phyloP scores from a whole-genome alignment of 208 protist species.

The Leishmania arabica region DNA sequence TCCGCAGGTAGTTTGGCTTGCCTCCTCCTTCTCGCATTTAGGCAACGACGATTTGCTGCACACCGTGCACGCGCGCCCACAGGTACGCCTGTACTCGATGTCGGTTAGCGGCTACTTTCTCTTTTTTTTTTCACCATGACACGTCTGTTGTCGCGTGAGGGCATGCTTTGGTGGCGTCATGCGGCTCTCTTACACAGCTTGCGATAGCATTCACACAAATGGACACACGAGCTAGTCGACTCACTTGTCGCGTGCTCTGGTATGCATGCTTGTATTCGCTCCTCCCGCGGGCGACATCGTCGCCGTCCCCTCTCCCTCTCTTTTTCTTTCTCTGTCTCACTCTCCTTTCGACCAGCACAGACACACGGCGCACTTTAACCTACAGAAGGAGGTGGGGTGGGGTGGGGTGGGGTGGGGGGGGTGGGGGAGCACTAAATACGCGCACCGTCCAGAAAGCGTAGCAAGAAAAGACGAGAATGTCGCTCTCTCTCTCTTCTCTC shows the following conservation, averaged over 20 bases:
- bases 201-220: neutral
- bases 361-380: neutral
- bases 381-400: no score
- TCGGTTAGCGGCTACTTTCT: neutral
- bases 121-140: neutral
- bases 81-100: neutral
- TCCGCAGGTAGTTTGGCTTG: neutral
- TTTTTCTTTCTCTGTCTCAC: no score
- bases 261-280: neutral
- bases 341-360: neutral
- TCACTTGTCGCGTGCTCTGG: neutral
- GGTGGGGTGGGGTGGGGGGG: no score
- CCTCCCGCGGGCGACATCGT: neutral
- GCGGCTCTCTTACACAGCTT: neutral
- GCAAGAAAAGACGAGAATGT: neutral
- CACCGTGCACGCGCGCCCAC: neutral
- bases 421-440: neutral
- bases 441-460: neutral
- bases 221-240: neutral
- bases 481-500: neutral
- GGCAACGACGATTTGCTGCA: neutral
- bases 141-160: neutral
- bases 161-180: neutral
- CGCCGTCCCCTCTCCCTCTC: neutral
- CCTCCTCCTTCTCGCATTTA: neutral